Evolutionary conservation across 257 asterid genomes (phyloP).

Genomic region (Plantago ovata): DNA sequence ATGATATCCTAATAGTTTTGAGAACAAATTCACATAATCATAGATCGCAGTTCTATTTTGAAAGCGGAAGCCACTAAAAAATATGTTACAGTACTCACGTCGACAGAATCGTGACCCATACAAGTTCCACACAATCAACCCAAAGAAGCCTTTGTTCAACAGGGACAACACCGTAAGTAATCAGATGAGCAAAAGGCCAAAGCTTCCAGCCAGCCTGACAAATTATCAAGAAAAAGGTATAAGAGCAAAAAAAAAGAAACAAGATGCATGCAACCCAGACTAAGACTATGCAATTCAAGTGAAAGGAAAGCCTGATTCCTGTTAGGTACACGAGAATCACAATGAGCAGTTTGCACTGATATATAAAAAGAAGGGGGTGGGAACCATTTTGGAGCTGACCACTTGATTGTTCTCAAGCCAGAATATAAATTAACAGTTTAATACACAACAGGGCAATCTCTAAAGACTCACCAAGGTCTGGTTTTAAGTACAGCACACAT

Average conservation of each 20-base stretch:
- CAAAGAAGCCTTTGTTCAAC: conserved; percentile 92
- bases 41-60: not conserved
- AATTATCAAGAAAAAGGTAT: not conserved
- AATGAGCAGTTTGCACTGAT: not conserved
- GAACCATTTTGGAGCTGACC: not conserved
- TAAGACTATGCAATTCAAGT: not conserved
- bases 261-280: too few relatives aligned
- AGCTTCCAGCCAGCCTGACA: conserved; percentile 95
- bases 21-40: not conserved
- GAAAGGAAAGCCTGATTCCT: not conserved
- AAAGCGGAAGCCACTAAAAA: not conserved
- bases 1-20: too few relatives aligned
- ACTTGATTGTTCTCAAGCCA: too few relatives aligned
- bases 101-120: conserved; percentile 93
- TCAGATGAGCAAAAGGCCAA: conserved; percentile 93
- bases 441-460: too few relatives aligned
- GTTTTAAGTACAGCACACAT: too few relatives aligned
- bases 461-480: too few relatives aligned
- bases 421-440: too few relatives aligned
- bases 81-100: conserved; percentile 42
- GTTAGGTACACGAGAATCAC: not conserved
- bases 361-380: not conserved
- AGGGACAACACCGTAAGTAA: conserved; percentile 83
- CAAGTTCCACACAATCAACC: conserved; percentile 86
- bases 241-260: too few relatives aligned